Conservation (phyloP, 805 yeast genomes). For the Suhomyces sp. region DNA sequence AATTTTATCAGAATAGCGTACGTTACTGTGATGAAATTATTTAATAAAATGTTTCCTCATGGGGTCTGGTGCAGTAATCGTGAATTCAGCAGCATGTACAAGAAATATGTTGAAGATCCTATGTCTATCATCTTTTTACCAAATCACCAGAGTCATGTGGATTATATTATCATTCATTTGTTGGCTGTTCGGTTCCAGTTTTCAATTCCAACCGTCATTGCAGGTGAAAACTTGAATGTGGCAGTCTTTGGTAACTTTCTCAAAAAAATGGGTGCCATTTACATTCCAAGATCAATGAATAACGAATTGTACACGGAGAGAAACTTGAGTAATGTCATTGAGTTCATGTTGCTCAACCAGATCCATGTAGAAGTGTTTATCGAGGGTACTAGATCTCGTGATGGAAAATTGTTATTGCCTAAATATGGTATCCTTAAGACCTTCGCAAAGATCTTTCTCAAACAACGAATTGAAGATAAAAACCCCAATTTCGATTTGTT, state of each 20-base stretch:
- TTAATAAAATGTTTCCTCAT: slow-evolving; percentile 40
- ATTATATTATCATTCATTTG: slow-evolving; percentile 57
- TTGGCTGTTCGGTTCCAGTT: slow-evolving; percentile 53
- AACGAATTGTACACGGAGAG: slow-evolving; percentile 46
- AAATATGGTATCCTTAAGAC: slow-evolving; percentile 61
- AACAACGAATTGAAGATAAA: slow-evolving; percentile 29
- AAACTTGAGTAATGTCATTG: slow-evolving; percentile 48
- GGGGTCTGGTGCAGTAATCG: slow-evolving; percentile 40
- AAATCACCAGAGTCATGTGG: slow-evolving; percentile 62
- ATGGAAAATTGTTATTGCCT: slow-evolving; percentile 62
- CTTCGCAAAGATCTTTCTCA: slow-evolving; percentile 45
- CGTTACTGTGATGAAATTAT: slow-evolving; percentile 33
- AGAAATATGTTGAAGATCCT: slow-evolving; percentile 36
- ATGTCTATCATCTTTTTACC: slow-evolving; percentile 53
- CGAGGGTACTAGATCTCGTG: slow-evolving; percentile 66
- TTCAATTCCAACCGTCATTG: slow-evolving; percentile 56
- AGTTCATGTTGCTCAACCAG: slow-evolving; percentile 48
- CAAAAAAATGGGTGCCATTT: slow-evolving; percentile 54
- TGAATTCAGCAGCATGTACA: slow-evolving; percentile 30
- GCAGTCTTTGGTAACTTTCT: slow-evolving; percentile 53
- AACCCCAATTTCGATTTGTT: slow-evolving; percentile 29
- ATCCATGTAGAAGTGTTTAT: slow-evolving; percentile 58
- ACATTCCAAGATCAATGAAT: slow-evolving; percentile 51
- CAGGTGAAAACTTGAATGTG: slow-evolving; percentile 66
- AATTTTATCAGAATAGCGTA: slow-evolving; percentile 35